Conservation (phyloP, 139 green algal species). For the Dunaliella primolecta region DNA sequence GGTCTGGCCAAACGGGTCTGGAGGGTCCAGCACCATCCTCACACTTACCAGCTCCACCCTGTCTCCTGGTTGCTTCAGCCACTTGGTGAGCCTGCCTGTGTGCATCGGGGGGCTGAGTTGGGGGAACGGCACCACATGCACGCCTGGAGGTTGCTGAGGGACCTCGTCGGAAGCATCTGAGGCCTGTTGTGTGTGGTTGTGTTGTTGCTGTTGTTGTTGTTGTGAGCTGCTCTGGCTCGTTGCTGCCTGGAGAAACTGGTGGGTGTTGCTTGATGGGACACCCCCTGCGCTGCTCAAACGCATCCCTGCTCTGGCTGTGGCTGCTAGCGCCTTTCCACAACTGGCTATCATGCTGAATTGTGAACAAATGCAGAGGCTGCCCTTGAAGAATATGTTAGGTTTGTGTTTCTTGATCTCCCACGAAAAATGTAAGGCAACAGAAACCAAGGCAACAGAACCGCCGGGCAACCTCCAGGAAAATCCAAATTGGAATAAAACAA, state of each 20-base stretch:
- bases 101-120: slow-evolving; percentile 9
- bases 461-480: no score
- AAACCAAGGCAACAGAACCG: no score
- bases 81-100: slow-evolving; percentile 11
- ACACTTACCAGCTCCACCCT: slow-evolving; percentile 6
- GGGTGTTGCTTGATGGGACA: background rate
- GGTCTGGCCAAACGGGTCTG: background rate
- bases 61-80: slow-evolving; percentile 24
- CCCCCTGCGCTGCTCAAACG: background rate
- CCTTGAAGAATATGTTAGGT: no score
- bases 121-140: slow-evolving; percentile 11
- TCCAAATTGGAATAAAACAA: no score
- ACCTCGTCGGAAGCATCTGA: background rate
- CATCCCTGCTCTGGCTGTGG: background rate
- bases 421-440: no score
- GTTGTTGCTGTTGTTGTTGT: background rate
- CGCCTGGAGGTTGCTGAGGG: background rate
- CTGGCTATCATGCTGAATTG: no score
- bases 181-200: background rate
- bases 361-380: no score
- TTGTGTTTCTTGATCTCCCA: no score
- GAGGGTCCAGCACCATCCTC: background rate
- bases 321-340: background rate
- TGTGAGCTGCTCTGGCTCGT: background rate
- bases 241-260: background rate